phyloP scores from a whole-genome alignment of 2,329 filamentous ascomycete genomes.

The Neofusicoccum umdonicola region DNA sequence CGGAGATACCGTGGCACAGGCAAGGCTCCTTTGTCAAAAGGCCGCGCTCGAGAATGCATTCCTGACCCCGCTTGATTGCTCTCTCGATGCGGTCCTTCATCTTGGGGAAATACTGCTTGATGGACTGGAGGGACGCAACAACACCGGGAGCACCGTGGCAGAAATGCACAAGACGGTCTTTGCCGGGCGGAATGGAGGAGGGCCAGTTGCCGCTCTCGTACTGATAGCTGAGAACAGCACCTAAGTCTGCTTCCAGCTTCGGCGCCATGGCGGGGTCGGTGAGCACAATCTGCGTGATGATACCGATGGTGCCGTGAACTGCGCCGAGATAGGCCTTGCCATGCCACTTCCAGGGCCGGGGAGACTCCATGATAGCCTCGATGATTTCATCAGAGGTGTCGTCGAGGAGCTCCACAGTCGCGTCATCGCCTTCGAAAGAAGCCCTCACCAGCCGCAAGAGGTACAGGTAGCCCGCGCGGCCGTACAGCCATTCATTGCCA shows the following conservation, averaged over 20 bases:
- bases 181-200: slow-evolving; percentile 50
- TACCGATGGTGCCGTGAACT: slow-evolving; percentile 66
- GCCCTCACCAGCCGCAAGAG: slow-evolving; percentile 62
- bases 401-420: slow-evolving; percentile 52
- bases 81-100: slow-evolving; percentile 54
- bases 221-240: slow-evolving; percentile 59
- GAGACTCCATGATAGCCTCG: slow-evolving; percentile 57
- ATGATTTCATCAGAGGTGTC: slow-evolving; percentile 57
- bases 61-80: slow-evolving; percentile 52
- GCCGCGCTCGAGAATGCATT: slow-evolving; percentile 57
- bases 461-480: slow-evolving; percentile 67
- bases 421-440: slow-evolving; percentile 51
- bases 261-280: slow-evolving; percentile 56
- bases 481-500: slow-evolving; percentile 64
- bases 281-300: slow-evolving; percentile 66
- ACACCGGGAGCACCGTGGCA: slow-evolving; percentile 68
- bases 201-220: slow-evolving; percentile 64
- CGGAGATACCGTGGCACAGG: slow-evolving; percentile 64
- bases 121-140: slow-evolving; percentile 56
- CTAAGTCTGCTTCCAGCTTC: slow-evolving; percentile 53
- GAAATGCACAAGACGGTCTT: slow-evolving; percentile 59
- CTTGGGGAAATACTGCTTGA: slow-evolving; percentile 56
- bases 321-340: slow-evolving; percentile 64
- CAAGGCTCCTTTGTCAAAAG: slow-evolving; percentile 63
- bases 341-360: slow-evolving; percentile 63